Conservation (phyloP, 1,139 yeast genomes). For the Kurtzmaniella quercitrusa region DNA sequence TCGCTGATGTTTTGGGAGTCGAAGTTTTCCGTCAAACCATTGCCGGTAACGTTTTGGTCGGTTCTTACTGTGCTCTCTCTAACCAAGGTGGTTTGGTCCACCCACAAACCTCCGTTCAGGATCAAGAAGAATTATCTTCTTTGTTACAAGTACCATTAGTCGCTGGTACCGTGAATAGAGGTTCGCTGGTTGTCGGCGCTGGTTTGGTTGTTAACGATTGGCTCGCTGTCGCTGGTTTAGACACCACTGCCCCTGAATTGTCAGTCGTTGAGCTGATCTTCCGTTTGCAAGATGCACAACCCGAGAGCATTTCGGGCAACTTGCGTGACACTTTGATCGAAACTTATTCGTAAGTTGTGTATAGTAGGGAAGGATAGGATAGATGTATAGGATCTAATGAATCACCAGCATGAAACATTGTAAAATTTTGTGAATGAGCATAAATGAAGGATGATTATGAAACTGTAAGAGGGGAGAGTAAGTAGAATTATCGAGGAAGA, state of each 20-base stretch:
- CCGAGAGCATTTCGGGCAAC: constrained; percentile 77
- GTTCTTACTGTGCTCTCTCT: constrained; percentile 90
- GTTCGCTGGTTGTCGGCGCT: constrained; percentile 96
- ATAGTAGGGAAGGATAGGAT: constrained; percentile 2
- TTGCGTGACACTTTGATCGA: constrained; percentile 89
- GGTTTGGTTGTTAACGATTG: constrained; percentile 99
- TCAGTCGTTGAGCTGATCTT: constrained; percentile 95
- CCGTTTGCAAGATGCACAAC: constrained; percentile 85
- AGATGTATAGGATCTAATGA: constrained; percentile 1
- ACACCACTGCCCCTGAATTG: constrained; percentile 97
- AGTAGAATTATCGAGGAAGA: too few relatives aligned
- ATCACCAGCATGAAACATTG: constrained; percentile 1
- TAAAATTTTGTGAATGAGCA: background rate
- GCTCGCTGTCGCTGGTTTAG: constrained; percentile 95
- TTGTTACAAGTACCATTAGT: constrained; percentile 95
- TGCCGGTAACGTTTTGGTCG: constrained; percentile 96
- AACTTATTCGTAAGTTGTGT: constrained; percentile 51
- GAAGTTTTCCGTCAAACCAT: constrained; percentile 99
- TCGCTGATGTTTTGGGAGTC: constrained; percentile 98
- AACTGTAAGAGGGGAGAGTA: background rate
- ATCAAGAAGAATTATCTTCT: constrained; percentile 95
- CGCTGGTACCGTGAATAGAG: constrained; percentile 98
- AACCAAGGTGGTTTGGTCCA: constrained; percentile 99
- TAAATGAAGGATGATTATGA: background rate
- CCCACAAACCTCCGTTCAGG: constrained; percentile 95